Conservation (phyloP, 129 eudicot genomes). For the Tagetes erecta region DNA sequence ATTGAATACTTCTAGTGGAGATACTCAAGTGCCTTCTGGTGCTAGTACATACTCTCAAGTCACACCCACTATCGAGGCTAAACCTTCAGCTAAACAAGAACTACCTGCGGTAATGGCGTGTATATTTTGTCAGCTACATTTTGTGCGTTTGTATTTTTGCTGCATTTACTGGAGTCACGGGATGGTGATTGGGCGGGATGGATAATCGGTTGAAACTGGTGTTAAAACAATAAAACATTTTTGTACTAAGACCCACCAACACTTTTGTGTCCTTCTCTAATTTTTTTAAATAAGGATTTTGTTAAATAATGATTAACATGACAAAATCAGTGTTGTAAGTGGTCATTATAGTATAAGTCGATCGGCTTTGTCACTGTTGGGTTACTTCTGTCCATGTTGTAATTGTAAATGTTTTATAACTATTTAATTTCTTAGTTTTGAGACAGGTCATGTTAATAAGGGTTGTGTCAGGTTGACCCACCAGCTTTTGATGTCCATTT, state of each 20-base stretch:
- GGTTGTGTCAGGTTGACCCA: too few relatives aligned
- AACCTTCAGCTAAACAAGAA: constrained; percentile 60
- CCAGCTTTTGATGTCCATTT: too few relatives aligned
- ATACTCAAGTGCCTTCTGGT: constrained; percentile 30
- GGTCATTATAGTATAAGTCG: neutral
- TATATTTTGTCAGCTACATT: constrained; percentile 14
- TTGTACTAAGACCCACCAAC: neutral
- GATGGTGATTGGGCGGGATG: neutral
- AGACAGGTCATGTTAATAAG: neutral
- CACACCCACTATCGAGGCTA: constrained; percentile 42
- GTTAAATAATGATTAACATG: neutral
- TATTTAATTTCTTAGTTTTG: neutral
- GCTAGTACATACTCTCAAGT: constrained; percentile 43
- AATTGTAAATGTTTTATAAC: neutral
- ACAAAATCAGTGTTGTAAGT: neutral
- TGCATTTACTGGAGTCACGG: constrained; percentile 4
- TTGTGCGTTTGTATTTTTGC: constrained; percentile 4
- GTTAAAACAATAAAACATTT: neutral
- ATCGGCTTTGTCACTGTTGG: neutral
- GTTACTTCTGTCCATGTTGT: neutral
- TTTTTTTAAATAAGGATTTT: neutral
- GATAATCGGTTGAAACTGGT: too few relatives aligned
- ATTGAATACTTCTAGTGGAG: constrained; percentile 34
- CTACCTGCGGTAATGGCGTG: constrained; percentile 56
- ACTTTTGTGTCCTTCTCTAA: neutral